Base-by-base conservation (phyloP, 768 basidiomycete genomes). In the Tephrocybe sp. region DNA sequence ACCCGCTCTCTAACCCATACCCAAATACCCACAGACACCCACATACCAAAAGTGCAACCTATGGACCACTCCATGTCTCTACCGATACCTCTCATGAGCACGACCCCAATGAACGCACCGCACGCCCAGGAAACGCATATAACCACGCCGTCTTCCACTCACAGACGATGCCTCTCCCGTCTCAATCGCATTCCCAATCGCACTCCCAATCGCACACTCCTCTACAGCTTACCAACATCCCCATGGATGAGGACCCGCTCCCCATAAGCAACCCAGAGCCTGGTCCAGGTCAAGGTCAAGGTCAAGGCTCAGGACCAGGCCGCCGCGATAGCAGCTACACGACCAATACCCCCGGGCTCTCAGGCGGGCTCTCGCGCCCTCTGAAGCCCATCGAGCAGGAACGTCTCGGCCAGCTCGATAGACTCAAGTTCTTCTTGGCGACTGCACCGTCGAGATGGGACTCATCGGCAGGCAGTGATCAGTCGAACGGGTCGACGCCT, bases 381-480 rank as follows among this genome's bases (percentile, higher is more conserved):
- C 76, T 91, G 42, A 81, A 77, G 5, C 62, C 76, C 1, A 70
- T 78, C 44, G 89, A 92, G 65, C 81, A 84, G 50, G 85, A 88
- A 17, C 76, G 80, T 20, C 72, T 92, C 36, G 79, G 80, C n/a
- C 77, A 87, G 56, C 78, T 94, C 17, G 89, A 94, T 59, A 69
- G 83, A 17, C 87, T 94, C 68, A 93, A 93, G 70, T 87, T 85
- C 71, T 94, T 94, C 70, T 82, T 94, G 39, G 87, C 89, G 13
- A 91, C 89, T 10, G 92, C 87, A 7, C 93, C 86, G 2, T 85
- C 79, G 23, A 78, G 81, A 42, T 92, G 89, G 90, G 79, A 80
- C 59, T 58, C 68, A 0, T 54, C 66, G 14, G 56, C 66, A 20
- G 64, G 71, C 38, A 50, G 56, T 16, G 40, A 64, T 31, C 47